Evolutionary conservation across 148 eudicot genomes (phyloP), one percentile per base, ranked within the genome.

Genomic region (Fagopyrum esculentum): DNA sequence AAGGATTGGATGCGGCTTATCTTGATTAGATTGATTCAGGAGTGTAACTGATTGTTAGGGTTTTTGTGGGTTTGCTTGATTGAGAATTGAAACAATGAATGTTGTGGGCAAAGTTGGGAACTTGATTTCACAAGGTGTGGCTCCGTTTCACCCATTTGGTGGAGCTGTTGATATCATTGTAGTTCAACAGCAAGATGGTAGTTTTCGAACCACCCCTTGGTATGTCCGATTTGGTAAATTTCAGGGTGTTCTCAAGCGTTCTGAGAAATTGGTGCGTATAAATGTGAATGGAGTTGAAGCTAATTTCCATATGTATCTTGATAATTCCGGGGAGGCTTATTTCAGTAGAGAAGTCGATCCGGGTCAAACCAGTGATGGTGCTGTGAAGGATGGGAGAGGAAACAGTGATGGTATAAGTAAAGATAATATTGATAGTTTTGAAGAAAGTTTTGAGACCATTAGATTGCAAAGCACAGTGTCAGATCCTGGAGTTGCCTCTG

Each of bases 141-240:
- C 98, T 80, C 99, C 99, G 13, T 92, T 95, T 81, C 99, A 95
- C 78, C 99, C 99, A 10, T 95, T 95, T 78, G 98, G 99, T 52
- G 99, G 99, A 73, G 99, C 99, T 2, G 98, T 95, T 73, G 98
- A 95, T 81, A 87, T 95, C 7, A 90, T 95, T 76, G 99, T 88
- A 78, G 99, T 95, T 79, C 88, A 90, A 79, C 97, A 92, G 78
- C 89, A 83, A 72, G 99, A 95, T 84, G 98, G 97, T 4, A 89
- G 91, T 5, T 95, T 84, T 74, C 82, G 96, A 71, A 88, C 89
- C 74, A 88, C 98, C 9, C 99, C 99, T 78, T 95, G 99, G 99
- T 95, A 95, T 76, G 99, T 92, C 26, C 88, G 97, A 52, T 95
- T 95, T 74, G 99, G 99, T 72, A 95, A 95, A 75, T 92, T 95